Percentiles rank a stretch among this genome's conserved stretches.
Evolutionary conservation across 257 asterid genomes (phyloP).

Genomic region (Solanum etuberosum): DNA sequence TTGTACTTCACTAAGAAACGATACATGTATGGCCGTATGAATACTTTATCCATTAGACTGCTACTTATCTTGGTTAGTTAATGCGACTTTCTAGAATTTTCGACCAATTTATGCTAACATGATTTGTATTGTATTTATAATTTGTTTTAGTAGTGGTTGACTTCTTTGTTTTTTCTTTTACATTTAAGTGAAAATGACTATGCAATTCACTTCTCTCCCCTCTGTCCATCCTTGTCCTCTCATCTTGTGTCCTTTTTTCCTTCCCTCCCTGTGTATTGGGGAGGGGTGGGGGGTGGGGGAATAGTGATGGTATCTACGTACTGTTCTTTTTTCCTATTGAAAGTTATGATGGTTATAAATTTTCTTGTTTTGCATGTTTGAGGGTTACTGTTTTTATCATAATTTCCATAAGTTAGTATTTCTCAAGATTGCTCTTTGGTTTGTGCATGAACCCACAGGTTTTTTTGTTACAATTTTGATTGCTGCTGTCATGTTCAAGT

Average conservation of each 20-base stretch:
- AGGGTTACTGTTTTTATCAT: neutral
- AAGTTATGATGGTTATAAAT: neutral
- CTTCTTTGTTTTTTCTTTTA: neutral
- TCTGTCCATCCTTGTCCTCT: neutral
- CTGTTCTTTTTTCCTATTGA: neutral
- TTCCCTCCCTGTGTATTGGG: neutral
- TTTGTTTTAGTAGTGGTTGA: neutral
- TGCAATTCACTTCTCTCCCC: neutral
- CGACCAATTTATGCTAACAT: neutral
- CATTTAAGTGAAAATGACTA: neutral
- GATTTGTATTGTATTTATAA: neutral
- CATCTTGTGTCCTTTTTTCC: neutral
- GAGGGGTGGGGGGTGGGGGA: neutral
- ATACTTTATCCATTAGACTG: neutral
- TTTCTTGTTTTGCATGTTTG: neutral
- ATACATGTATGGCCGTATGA: neutral
- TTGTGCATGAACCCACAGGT: conserved; percentile 32
- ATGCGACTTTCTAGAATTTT: neutral
- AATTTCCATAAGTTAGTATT: neutral
- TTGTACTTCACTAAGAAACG: neutral
- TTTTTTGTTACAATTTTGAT: conserved; percentile 63
- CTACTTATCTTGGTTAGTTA: neutral
- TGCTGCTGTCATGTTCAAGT: conserved; percentile 82
- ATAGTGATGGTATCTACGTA: neutral
- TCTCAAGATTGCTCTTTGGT: neutral